phyloP scores from a whole-genome alignment of 495 filamentous ascomycete species.

The Podospora comata region DNA sequence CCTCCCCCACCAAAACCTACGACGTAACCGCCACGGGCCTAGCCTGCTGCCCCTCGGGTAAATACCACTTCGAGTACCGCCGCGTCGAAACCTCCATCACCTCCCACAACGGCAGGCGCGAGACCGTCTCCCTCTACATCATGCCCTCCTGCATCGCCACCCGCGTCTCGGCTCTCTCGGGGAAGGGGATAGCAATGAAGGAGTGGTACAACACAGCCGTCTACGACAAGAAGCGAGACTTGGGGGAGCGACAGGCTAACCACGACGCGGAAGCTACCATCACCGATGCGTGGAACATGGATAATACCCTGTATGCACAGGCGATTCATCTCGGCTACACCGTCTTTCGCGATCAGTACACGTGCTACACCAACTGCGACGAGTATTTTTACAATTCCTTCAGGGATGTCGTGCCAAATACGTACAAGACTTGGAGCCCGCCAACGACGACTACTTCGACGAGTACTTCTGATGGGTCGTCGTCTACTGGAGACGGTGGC shows the following conservation, averaged over 20 bases:
- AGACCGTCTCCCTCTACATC: slow-evolving; percentile 1
- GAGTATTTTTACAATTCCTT: background rate
- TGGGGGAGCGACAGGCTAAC: background rate
- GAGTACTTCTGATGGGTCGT: background rate
- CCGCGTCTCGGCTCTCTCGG: background rate
- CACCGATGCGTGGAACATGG: background rate
- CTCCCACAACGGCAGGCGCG: background rate
- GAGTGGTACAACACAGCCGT: background rate
- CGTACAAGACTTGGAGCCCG: background rate
- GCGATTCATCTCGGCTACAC: background rate
- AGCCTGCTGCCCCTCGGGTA: slow-evolving; percentile 1
- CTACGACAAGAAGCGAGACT: slow-evolving; percentile 2
- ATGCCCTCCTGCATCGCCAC: slow-evolving; percentile 4
- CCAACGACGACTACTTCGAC: background rate
- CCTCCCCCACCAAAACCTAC: slow-evolving; percentile 1
- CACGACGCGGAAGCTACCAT: background rate
- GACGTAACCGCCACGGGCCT: slow-evolving; percentile 3
- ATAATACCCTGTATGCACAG: background rate
- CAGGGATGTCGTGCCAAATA: background rate
- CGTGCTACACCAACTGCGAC: background rate
- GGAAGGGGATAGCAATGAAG: background rate
- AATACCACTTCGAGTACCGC: background rate
- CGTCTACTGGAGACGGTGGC: no score
- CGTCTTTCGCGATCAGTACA: background rate
- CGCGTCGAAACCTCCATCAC: background rate